Base-by-base conservation (phyloP, 106 monocot genomes). In the Triglochin maritima region DNA sequence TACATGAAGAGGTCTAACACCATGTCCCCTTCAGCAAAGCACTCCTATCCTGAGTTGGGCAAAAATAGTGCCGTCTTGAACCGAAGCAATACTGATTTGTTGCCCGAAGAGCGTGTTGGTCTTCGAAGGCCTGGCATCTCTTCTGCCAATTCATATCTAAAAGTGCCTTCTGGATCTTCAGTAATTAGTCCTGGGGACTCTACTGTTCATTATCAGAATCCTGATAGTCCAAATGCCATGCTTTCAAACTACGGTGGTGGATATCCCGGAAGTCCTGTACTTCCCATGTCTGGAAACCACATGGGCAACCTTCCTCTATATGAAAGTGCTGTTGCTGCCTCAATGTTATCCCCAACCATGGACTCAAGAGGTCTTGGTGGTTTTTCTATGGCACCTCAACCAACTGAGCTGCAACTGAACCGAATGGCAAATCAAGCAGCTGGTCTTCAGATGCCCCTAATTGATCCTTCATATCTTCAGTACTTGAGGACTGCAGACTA, bases 401-500 rank as follows among this genome's bases (percentile, higher is more conserved):
- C 84, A 54, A 43, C 64, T 41, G 79, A 80, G 17, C 64, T 80
- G 69, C 80, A 80, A 69, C 71, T 82, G 48, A 70, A 54, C 47
- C 75, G 66, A 67, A 77, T 81, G 68, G 85, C 78, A 7, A 80
- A 72, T 74, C 71, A 70, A 6, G 66, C 83, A 42, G 62, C 76
- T 65, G 60, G 76, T 42, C 73, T 84, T 65, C 86, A 79, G 72
- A 81, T 87, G 75, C 81, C 71, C 17, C 56, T 76, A 58, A 47
- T 74, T 14, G 82, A 92, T 64, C 84, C 78, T 8, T 73, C 78
- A 17, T 87, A 84, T 74, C 46, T 78, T 9, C 91, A 87, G 17
- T 83, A 84, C 61, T 59, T 87, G 57, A 82, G 82, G 59, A 72
- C 66, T 13, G 70, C 82, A 56, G 85, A 86, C 56, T 93, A 85